Percentiles rank a stretch among this genome's conserved stretches.
phyloP scores from a whole-genome alignment of 495 filamentous ascomycete genomes.

The Pseudomonodictys pantanalensis region DNA sequence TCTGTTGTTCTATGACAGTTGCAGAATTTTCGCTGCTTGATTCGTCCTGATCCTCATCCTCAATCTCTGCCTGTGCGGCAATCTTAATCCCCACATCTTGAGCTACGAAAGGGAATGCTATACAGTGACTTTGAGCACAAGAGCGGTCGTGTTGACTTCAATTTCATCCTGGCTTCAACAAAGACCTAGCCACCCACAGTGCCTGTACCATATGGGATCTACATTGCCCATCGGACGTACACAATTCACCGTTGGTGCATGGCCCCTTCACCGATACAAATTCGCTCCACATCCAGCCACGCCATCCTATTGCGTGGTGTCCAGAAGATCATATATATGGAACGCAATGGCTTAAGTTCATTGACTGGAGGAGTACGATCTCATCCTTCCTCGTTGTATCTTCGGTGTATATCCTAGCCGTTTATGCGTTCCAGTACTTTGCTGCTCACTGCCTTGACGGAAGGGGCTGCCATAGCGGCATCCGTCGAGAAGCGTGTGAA shows the following conservation, averaged over 20 bases:
- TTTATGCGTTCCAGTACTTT: constrained; percentile 21
- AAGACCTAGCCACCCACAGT: background rate
- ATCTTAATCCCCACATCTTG: too few species aligned
- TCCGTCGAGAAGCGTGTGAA: constrained; percentile 14
- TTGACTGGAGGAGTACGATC: background rate
- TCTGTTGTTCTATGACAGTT: too few species aligned
- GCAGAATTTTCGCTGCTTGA: too few species aligned
- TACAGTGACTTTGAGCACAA: too few species aligned
- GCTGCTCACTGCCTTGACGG: constrained; percentile 12
- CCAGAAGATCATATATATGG: constrained; percentile 6
- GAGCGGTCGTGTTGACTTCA: background rate
- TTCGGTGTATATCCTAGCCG: background rate
- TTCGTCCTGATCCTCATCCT: too few species aligned
- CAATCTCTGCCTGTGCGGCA: too few species aligned
- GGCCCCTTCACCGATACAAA: background rate
- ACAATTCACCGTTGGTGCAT: background rate
- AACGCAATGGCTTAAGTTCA: background rate
- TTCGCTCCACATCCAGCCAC: background rate
- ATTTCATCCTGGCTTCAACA: background rate
- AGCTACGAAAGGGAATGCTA: too few species aligned
- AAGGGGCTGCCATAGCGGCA: constrained; percentile 16
- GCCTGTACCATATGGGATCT: constrained; percentile 1
- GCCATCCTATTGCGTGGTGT: background rate
- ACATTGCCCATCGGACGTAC: constrained; percentile 9
- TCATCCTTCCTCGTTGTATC: constrained; percentile 16